These are phyloP conservation scores for Gossypium davidsonii DNA, from an alignment of 441 rosid species.

Conservation along the genomic window DNA sequence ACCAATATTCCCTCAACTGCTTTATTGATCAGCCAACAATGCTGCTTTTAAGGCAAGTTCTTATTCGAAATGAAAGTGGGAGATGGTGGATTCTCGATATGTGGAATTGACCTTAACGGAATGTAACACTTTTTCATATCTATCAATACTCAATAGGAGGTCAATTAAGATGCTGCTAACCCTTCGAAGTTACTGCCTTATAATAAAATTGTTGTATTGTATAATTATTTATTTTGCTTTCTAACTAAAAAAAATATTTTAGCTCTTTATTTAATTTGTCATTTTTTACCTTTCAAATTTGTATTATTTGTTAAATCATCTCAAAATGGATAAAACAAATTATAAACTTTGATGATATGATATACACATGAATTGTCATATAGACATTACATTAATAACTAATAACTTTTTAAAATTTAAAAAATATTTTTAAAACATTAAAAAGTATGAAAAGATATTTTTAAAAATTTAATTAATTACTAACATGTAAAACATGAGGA, in stretches of 20 bases:
- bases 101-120: constrained; percentile 11
- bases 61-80: constrained; percentile 19
- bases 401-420: no score
- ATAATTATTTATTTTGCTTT: not conserved
- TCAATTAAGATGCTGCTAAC: not conserved
- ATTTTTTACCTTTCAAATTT: no score
- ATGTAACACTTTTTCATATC: not conserved
- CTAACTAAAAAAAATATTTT: no score
- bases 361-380: no score
- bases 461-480: not conserved
- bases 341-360: no score
- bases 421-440: no score
- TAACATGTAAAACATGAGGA: not conserved
- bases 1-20: not conserved
- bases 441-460: no score
- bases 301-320: no score
- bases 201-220: not conserved
- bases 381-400: no score
- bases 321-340: no score
- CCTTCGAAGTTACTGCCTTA: not conserved
- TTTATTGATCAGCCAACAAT: not conserved
- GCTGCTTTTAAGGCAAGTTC: constrained; percentile 16
- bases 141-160: not conserved
- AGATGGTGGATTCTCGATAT: constrained; percentile 1
- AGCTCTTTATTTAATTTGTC: no score